These are phyloP conservation scores for Teunomyces lycoperdinae DNA, from an alignment of 805 yeast genomes.

Conservation along the genomic window DNA sequence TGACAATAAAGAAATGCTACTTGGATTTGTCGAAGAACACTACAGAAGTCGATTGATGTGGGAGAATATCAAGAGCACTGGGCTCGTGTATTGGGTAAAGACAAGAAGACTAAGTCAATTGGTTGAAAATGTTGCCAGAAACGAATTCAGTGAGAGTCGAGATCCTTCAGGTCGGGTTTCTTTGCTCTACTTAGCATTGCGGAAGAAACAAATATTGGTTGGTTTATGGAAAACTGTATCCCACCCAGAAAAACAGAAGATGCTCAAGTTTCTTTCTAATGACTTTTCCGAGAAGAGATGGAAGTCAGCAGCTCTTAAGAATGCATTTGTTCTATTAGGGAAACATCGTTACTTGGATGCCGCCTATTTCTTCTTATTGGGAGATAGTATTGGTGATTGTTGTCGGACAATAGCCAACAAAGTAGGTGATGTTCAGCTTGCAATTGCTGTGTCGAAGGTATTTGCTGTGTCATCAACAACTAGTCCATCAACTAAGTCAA, in stretches of 20 bases:
- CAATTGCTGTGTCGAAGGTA: slow-evolving; percentile 76
- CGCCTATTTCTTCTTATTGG: slow-evolving; percentile 83
- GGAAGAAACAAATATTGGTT: slow-evolving; percentile 69
- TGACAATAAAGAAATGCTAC: slow-evolving; percentile 66
- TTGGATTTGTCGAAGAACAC: slow-evolving; percentile 46
- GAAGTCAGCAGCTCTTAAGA: slow-evolving; percentile 86
- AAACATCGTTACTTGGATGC: slow-evolving; percentile 87
- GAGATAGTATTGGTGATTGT: slow-evolving; percentile 71
- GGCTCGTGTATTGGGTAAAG: slow-evolving; percentile 69
- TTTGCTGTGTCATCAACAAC: slow-evolving; percentile 36
- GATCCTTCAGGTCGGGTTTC: slow-evolving; percentile 74
- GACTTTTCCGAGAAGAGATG: slow-evolving; percentile 76
- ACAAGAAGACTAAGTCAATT: slow-evolving; percentile 26
- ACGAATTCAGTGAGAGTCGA: slow-evolving; percentile 57
- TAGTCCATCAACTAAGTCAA: slow-evolving; percentile 12
- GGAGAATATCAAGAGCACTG: slow-evolving; percentile 56
- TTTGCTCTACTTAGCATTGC: slow-evolving; percentile 72
- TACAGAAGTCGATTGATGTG: slow-evolving; percentile 52
- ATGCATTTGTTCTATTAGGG: slow-evolving; percentile 86
- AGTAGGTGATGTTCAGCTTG: slow-evolving; percentile 66
- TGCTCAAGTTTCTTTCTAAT: slow-evolving; percentile 71
- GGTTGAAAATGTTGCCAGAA: slow-evolving; percentile 69
- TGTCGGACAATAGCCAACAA: slow-evolving; percentile 70
- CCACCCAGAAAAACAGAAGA: slow-evolving; percentile 79
- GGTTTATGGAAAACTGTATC: slow-evolving; percentile 83